phyloP scores from a whole-genome alignment of 176 grass and related monocot genomes.

The Ensete ventricosum region DNA sequence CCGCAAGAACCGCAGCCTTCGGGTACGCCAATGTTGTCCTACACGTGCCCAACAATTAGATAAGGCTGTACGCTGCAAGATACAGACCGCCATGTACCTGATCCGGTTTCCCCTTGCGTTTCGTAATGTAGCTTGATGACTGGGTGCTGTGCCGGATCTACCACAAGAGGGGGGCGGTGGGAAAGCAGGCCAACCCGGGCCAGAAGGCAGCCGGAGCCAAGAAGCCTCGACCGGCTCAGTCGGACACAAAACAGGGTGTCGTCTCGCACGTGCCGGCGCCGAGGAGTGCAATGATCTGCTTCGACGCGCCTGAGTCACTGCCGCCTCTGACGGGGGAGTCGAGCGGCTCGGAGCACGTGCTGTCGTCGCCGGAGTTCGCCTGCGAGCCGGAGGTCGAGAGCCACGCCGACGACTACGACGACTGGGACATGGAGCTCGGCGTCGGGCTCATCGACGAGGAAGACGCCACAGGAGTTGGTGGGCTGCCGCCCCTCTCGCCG shows the following conservation, averaged over 20 bases:
- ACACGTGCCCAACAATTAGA: too few relatives aligned
- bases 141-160: constrained; percentile 97
- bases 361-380: constrained; percentile 42
- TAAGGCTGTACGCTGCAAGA: too few relatives aligned
- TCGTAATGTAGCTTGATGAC: constrained; percentile 12
- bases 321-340: constrained; percentile 37
- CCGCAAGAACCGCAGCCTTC: constrained; percentile 33
- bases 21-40: too few relatives aligned
- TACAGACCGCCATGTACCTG: too few relatives aligned
- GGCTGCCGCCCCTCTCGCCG: constrained; percentile 32
- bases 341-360: constrained; percentile 72
- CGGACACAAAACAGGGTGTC: constrained; percentile 38
- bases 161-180: constrained; percentile 85
- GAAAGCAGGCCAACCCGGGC: constrained; percentile 37
- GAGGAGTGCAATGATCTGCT: constrained; percentile 33
- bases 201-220: too few relatives aligned
- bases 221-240: too few relatives aligned
- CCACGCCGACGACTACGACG: constrained; percentile 27
- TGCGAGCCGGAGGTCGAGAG: constrained; percentile 57
- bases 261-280: constrained; percentile 25
- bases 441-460: constrained; percentile 16
- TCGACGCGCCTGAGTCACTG: constrained; percentile 38
- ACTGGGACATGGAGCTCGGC: constrained; percentile 5
- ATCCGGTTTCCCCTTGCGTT: too few relatives aligned
- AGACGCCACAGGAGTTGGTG: constrained; percentile 14